phyloP scores from a whole-genome alignment of 768 basidiomycete genomes.

The Aureoboletus auriporus region DNA sequence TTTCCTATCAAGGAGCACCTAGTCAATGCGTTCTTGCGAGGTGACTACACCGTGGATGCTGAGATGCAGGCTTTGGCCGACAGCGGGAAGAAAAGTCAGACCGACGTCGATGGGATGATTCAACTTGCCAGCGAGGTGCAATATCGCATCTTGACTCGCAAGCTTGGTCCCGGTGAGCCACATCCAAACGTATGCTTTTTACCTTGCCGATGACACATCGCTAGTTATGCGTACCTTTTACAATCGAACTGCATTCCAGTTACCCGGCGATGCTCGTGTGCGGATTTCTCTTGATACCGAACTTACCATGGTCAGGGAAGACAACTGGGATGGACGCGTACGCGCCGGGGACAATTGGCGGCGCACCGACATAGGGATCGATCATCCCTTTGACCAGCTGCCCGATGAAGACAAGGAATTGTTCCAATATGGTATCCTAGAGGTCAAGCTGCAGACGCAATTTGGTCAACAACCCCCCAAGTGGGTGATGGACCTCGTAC shows the following conservation, averaged over 20 bases:
- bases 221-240: conserved; percentile 96
- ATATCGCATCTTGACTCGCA: conserved; percentile 79
- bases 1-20: conserved; percentile 94
- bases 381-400: conserved; percentile 82
- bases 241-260: conserved; percentile 97
- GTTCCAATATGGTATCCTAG: conserved; percentile 96
- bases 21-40: conserved; percentile 85
- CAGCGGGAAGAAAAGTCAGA: conserved; percentile 89
- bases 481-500: conserved; percentile 96
- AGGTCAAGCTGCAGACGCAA: conserved; percentile 97
- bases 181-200: not conserved
- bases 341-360: conserved; percentile 93
- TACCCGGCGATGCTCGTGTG: conserved; percentile 97
- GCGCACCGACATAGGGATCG: conserved; percentile 88
- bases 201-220: not conserved
- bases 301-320: conserved; percentile 90
- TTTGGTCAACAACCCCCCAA: conserved; percentile 91
- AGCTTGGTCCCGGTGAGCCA: conserved; percentile 71
- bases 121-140: conserved; percentile 98
- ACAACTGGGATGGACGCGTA: conserved; percentile 84
- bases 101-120: conserved; percentile 91
- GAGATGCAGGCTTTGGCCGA: conserved; percentile 84
- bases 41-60: conserved; percentile 89
- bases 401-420: conserved; percentile 77
- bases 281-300: conserved; percentile 98